Conservation (phyloP, 208 protist species). For the Acanthamoeba castellanii region DNA sequence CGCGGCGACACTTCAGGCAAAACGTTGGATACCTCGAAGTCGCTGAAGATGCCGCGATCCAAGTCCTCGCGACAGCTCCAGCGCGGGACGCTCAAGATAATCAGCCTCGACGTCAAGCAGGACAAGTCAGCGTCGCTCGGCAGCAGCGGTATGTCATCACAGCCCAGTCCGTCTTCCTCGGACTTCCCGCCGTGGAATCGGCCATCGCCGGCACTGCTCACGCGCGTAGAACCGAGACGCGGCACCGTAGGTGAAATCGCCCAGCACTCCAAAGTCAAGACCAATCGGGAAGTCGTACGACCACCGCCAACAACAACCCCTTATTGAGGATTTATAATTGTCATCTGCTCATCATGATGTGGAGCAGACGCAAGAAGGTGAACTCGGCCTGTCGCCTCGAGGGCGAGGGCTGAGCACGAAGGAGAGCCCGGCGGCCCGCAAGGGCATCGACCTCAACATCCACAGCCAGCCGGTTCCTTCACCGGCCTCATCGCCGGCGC, state of each 20-base stretch:
- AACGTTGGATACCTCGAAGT: background rate
- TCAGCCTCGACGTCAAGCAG: background rate
- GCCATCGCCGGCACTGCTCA: background rate
- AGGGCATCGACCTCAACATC: background rate
- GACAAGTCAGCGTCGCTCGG: background rate
- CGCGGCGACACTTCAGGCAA: background rate
- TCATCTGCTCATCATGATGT: background rate
- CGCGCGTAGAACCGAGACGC: background rate
- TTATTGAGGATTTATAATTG: background rate
- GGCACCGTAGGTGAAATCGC: background rate
- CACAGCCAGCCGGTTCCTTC: background rate
- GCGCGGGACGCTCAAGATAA: background rate
- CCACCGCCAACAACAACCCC: background rate
- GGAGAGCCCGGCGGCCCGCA: background rate
- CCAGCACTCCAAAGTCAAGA: background rate
- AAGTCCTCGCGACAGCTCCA: conserved; percentile 33
- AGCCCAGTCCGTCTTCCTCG: background rate
- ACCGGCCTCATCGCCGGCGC: background rate
- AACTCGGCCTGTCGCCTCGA: conserved; percentile 3
- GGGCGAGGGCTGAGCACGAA: background rate
- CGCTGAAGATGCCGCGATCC: conserved; percentile 19
- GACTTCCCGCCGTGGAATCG: background rate
- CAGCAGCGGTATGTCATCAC: background rate
- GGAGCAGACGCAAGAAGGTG: background rate
- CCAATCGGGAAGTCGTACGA: background rate